Percentiles rank a stretch among this genome's conserved stretches.
Evolutionary conservation across 306 rosid species (phyloP).

Genomic region (Prunus persica): DNA sequence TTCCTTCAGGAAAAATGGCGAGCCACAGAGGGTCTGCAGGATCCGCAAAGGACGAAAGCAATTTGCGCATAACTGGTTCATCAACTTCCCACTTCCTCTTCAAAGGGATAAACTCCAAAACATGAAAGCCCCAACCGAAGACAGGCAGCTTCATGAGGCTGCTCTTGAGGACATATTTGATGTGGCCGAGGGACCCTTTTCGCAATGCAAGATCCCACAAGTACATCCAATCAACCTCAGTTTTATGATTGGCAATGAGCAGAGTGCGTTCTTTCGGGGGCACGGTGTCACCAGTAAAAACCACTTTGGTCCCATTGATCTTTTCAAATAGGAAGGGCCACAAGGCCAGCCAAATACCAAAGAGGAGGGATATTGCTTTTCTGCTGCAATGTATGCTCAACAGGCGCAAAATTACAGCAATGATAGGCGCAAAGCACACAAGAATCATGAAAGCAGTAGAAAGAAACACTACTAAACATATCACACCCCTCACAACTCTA

Average conservation of each 20-base stretch:
- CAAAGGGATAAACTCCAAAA: constrained; percentile 89
- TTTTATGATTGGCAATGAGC: constrained; percentile 84
- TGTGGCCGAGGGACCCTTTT: constrained; percentile 70
- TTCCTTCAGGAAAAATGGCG: constrained; percentile 94
- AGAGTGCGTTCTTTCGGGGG: constrained; percentile 78
- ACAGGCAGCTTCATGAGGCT: constrained; percentile 94
- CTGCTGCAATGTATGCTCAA: constrained; percentile 61
- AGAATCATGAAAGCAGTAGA: constrained; percentile 77
- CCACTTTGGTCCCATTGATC: constrained; percentile 70
- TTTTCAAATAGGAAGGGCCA: constrained; percentile 93
- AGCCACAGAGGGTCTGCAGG: constrained; percentile 84
- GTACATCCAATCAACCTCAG: constrained; percentile 99
- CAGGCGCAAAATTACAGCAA: constrained; percentile 43
- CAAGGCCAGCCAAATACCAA: constrained; percentile 72
- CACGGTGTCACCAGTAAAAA: constrained; percentile 72
- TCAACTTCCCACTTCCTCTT: constrained; percentile 92
- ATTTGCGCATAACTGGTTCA: constrained; percentile 50
- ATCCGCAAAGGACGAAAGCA: constrained; percentile 58
- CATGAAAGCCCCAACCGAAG: constrained; percentile 95
- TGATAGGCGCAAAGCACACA: constrained; percentile 63
- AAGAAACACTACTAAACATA: constrained; percentile 75
- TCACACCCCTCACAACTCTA: constrained; percentile 66
- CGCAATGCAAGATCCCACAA: constrained; percentile 93
- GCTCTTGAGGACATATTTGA: constrained; percentile 86
- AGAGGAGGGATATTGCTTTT: constrained; percentile 58